Conservation (phyloP, 1,139 yeast genomes). For the Yamadazyma epiphylla region DNA sequence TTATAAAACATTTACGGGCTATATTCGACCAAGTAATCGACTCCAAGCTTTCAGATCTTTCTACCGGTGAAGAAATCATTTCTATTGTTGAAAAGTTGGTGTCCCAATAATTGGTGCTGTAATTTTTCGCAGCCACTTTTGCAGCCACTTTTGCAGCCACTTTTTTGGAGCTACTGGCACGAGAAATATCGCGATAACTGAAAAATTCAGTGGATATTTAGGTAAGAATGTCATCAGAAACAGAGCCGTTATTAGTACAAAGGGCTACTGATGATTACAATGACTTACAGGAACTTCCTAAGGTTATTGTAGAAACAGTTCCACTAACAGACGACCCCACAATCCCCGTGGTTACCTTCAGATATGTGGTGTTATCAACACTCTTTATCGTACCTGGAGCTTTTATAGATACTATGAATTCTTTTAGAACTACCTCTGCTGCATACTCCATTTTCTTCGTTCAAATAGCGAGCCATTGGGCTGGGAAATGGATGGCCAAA, state of each 20-base stretch:
- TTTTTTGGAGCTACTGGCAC: not conserved
- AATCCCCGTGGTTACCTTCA: slow-evolving; percentile 35
- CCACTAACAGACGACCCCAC: slow-evolving; percentile 33
- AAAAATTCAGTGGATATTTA: not conserved
- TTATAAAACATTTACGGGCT: slow-evolving; percentile 64
- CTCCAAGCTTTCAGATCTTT: slow-evolving; percentile 37
- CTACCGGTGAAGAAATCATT: slow-evolving; percentile 12
- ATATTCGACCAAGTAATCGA: slow-evolving; percentile 67
- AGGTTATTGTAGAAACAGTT: slow-evolving; percentile 29
- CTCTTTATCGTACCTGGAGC: slow-evolving; percentile 46
- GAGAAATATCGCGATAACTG: slow-evolving; percentile 2
- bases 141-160: not conserved
- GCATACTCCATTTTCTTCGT: slow-evolving; percentile 45
- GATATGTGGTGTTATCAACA: slow-evolving; percentile 35
- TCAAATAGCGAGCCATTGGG: slow-evolving; percentile 40
- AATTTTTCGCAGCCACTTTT: no score
- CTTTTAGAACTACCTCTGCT: slow-evolving; percentile 45
- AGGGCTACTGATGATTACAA: slow-evolving; percentile 3
- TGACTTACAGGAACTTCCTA: slow-evolving; percentile 21
- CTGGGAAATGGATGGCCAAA: slow-evolving; percentile 37
- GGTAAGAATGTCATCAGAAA: not conserved
- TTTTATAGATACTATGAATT: slow-evolving; percentile 44
- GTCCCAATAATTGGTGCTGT: no score
- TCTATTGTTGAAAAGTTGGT: slow-evolving; percentile 14
- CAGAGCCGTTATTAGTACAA: not conserved